Evolutionary conservation across 768 basidiomycete genomes (phyloP).

Genomic region (Hygrocybe punicea): DNA sequence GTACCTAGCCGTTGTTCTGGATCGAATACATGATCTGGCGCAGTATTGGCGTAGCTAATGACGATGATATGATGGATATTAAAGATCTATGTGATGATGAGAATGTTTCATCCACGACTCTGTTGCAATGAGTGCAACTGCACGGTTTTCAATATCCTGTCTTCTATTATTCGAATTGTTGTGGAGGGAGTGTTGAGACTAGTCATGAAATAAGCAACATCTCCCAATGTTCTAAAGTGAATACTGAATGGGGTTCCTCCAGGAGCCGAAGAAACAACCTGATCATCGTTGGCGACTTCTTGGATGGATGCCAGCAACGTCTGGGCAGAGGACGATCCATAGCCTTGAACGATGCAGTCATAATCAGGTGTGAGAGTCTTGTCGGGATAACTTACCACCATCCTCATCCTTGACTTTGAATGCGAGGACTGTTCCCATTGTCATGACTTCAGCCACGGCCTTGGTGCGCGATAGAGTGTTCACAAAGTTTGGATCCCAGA

Average conservation of each 20-base stretch:
- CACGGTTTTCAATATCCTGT: constrained; percentile 50
- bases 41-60: constrained; percentile 80
- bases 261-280: constrained; percentile 40
- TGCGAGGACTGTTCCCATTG: constrained; percentile 80
- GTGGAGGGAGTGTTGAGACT: constrained; percentile 67
- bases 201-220: constrained; percentile 90
- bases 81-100: background rate
- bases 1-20: constrained; percentile 88
- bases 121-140: background rate
- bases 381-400: constrained; percentile 43
- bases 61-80: background rate
- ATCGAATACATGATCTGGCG: constrained; percentile 88
- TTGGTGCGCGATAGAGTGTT: constrained; percentile 52
- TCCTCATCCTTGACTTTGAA: constrained; percentile 63
- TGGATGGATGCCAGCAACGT: constrained; percentile 53
- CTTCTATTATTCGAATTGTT: constrained; percentile 58
- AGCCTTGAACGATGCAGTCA: constrained; percentile 36
- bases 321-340: constrained; percentile 64
- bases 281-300: constrained; percentile 18
- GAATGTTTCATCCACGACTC: background rate
- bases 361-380: background rate
- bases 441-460: constrained; percentile 73
- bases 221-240: constrained; percentile 85
- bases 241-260: constrained; percentile 62
- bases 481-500: constrained; percentile 81